phyloP scores from a whole-genome alignment of 148 eudicot species.

The Spergularia bocconei region DNA sequence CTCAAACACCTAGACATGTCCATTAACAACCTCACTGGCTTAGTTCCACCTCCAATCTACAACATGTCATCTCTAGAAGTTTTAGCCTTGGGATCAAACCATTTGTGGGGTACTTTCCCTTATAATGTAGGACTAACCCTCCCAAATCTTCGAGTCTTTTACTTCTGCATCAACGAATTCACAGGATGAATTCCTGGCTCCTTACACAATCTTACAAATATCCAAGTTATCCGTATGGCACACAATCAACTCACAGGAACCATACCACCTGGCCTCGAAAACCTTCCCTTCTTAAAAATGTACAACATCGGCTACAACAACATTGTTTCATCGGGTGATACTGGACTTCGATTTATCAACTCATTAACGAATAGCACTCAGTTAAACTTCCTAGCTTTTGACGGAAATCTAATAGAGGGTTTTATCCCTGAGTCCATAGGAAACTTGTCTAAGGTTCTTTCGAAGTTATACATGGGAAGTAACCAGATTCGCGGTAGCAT shows the following conservation, averaged over 20 bases:
- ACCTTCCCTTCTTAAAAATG: constrained; percentile 41
- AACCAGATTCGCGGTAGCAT: constrained; percentile 29
- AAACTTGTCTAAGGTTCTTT: constrained; percentile 42
- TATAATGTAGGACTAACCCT: constrained; percentile 38
- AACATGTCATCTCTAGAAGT: constrained; percentile 49
- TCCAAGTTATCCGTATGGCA: constrained; percentile 39
- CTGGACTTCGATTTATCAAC: constrained; percentile 38
- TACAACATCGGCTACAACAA: constrained; percentile 45
- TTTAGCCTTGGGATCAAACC: constrained; percentile 45
- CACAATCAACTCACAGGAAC: constrained; percentile 41
- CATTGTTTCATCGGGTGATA: constrained; percentile 32
- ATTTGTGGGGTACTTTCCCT: constrained; percentile 45
- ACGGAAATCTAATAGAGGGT: constrained; percentile 41
- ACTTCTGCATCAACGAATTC: constrained; percentile 45
- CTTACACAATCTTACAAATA: constrained; percentile 45
- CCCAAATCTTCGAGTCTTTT: constrained; percentile 43
- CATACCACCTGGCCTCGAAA: constrained; percentile 52
- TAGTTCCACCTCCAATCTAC: constrained; percentile 40
- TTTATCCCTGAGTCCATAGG: constrained; percentile 47
- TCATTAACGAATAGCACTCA: constrained; percentile 37
- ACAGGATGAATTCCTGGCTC: constrained; percentile 54
- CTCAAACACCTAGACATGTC: constrained; percentile 43
- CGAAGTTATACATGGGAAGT: constrained; percentile 35
- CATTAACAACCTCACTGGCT: constrained; percentile 45
- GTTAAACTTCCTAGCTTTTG: constrained; percentile 40